Base-by-base conservation (phyloP, 305 asterid genomes). In the Caryopteris hybrid region DNA sequence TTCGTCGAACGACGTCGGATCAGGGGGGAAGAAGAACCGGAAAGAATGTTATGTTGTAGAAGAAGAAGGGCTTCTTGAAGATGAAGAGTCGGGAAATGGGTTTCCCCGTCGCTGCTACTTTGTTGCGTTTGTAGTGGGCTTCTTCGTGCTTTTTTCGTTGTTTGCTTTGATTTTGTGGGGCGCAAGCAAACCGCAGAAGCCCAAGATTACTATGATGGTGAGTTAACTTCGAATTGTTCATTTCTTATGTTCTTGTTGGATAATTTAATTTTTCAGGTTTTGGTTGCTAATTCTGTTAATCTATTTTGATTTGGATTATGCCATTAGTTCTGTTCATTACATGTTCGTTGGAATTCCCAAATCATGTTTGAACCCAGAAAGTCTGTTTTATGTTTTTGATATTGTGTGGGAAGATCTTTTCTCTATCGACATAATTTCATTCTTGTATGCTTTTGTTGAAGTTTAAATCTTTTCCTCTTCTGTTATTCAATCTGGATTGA, bases 21-120 rank as follows among this genome's bases (percentile, higher is more conserved):
- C 91, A 2, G 87, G 80, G 0, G 85, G 78, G 8, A 77, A 64
- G 70, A 83, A 83, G 73, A 77, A 77, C 1, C 80, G 88, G 86
- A 83, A 86, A 61, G 90, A 84, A 14, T 77, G 73, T 74, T 96
- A 86, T 63, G 88, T 82, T 60, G 88, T 90, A 67, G 97, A 88
- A 66, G 98, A 90, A 65, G 98, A 93, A 75, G 95, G 95, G 6
- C 75, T 93, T 1, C 86, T 93, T n/a, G 92, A 85, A 29, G 94
- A 84, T n/a, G 86, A 74, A n/a, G 81, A 76, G 20, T 60, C 79
- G 23, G 47, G 50, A 7, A 85, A 75, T 48, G 65, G 88, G 5
- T 20, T 88, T 21, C 89, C 96, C 0, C 75, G 97, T 3, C 70
- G 94, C n/a, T 92, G 95, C 81, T 92, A 86, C 78, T 64, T 90